Conservation (phyloP, 2,329 filamentous ascomycete species). For the Colletotrichum plurivorum region DNA sequence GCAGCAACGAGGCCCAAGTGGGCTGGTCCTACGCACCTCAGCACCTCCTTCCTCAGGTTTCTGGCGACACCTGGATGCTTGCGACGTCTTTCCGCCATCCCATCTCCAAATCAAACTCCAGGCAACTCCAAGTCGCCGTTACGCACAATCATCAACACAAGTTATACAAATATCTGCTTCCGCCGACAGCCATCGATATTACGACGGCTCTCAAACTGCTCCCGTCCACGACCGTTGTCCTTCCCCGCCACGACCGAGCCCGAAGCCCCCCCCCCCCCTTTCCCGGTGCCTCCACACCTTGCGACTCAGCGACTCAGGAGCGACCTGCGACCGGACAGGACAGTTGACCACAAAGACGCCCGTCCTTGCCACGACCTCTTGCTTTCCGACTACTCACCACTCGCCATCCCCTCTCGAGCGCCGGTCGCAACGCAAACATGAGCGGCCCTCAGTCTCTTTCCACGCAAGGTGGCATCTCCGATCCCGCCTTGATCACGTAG, state of each 20-base stretch:
- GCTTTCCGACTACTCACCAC: conserved; percentile 2
- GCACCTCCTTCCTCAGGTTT: conserved; percentile 18
- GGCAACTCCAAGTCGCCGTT: conserved; percentile 1
- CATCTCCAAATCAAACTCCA: conserved; percentile 15
- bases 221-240: conserved; percentile 10
- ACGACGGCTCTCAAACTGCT: conserved; percentile 11
- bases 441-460: conserved; percentile 32
- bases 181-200: conserved; percentile 9
- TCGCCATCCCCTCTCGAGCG: conserved; percentile 12
- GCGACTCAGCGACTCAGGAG: conserved; percentile 39
- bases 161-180: conserved; percentile 25
- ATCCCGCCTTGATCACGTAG: conserved; percentile 77
- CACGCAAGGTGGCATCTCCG: conserved; percentile 70
- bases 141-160: conserved; percentile 3
- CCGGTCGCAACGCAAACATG: conserved; percentile 35
- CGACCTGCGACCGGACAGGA: conserved; percentile 40
- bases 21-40: not conserved
- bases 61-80: conserved; percentile 28
- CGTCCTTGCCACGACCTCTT: conserved; percentile 16
- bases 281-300: conserved; percentile 33
- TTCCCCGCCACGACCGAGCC: conserved; percentile 15
- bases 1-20: not conserved
- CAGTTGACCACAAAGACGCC: conserved; percentile 32
- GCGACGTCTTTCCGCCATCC: conserved; percentile 36
- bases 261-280: conserved; percentile 12